Conservation (phyloP, 768 basidiomycete species). For the Tulasnella calospora region DNA sequence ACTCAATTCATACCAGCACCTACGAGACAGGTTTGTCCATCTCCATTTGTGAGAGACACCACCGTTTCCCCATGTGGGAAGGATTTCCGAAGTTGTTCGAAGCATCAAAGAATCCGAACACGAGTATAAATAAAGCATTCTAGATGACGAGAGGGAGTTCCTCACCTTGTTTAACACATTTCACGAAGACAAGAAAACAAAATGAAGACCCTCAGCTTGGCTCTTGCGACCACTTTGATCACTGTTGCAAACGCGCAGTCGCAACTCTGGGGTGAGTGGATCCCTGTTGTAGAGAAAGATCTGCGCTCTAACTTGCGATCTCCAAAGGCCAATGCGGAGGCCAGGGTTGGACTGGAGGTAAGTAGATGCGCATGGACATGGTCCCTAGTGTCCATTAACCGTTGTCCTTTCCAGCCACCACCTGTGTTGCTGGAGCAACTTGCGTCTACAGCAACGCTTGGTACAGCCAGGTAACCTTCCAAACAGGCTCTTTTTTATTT, state of each 20-base stretch:
- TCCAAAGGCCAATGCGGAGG: slow-evolving; percentile 6
- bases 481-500: background rate
- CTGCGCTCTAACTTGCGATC: too few species aligned
- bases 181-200: slow-evolving; percentile 1
- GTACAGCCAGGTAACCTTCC: slow-evolving; percentile 43
- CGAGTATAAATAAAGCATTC: background rate
- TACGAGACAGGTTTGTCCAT: background rate
- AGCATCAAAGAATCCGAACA: background rate
- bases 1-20: background rate
- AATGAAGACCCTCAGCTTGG: slow-evolving; percentile 1
- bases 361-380: background rate
- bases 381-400: background rate
- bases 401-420: background rate
- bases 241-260: background rate
- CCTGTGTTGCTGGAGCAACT: slow-evolving; percentile 43
- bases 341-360: background rate
- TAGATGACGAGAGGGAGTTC: background rate
- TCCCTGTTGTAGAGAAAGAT: too few species aligned
- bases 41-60: slow-evolving; percentile 1
- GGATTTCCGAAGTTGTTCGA: background rate
- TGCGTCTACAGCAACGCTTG: slow-evolving; percentile 44
- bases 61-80: background rate
- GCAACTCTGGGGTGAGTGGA: background rate
- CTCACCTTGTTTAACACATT: background rate
- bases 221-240: background rate